Conservation (phyloP, 345 rosid genomes). For the Punica granatum region DNA sequence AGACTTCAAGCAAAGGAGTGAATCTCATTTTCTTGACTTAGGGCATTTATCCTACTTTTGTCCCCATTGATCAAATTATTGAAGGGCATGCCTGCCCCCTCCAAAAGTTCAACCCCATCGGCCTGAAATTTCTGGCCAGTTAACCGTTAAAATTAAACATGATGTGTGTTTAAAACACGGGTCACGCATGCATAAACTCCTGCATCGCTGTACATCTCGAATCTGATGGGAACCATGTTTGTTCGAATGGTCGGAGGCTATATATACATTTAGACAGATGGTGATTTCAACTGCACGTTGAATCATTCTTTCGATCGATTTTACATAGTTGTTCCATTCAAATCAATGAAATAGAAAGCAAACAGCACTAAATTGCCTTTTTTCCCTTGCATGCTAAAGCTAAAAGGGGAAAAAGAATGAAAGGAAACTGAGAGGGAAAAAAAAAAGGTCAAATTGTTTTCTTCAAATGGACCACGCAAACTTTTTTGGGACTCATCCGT, state of each 20-base stretch:
- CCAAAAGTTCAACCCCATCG: slow-evolving; percentile 1
- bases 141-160: no score
- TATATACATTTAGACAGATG: no score
- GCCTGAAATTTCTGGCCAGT: slow-evolving; percentile 2
- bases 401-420: not conserved
- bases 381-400: not conserved
- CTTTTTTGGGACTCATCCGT: not conserved
- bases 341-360: not conserved
- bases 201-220: no score
- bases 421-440: not conserved
- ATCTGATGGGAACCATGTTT: no score
- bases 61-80: slow-evolving; percentile 8
- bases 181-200: no score
- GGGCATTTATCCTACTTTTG: slow-evolving; percentile 2
- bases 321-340: not conserved
- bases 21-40: slow-evolving; percentile 3
- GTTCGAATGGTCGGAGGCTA: no score
- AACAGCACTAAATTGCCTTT: not conserved
- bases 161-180: no score
- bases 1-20: slow-evolving; percentile 3
- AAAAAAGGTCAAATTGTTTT: not conserved
- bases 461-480: not conserved
- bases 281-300: no score
- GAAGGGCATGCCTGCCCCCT: not conserved
- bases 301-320: not conserved